Percentiles rank a stretch among this genome's conserved stretches.
These are phyloP conservation scores for Acer campestre DNA, from an alignment of 345 rosid species.

Conservation along the genomic window DNA sequence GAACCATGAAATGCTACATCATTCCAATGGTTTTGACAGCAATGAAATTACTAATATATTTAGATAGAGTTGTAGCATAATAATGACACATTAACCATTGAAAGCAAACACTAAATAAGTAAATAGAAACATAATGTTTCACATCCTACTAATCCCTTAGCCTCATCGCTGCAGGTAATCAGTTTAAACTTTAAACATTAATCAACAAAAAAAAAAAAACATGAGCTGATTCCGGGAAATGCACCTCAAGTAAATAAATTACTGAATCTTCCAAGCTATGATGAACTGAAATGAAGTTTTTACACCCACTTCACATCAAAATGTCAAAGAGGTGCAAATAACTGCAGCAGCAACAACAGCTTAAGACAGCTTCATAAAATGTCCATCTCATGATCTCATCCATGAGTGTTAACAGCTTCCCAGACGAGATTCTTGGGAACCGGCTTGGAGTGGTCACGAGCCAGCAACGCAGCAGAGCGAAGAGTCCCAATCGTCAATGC, in stretches of 20 bases:
- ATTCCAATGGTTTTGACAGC: conserved; percentile 2
- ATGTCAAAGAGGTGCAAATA: conserved; percentile 17
- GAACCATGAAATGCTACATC: conserved; percentile 13
- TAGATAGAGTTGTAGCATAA: too few species aligned
- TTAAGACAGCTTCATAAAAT: conserved; percentile 18
- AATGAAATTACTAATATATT: background rate
- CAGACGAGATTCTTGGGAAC: conserved; percentile 57
- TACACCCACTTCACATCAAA: conserved; percentile 12
- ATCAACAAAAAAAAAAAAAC: background rate
- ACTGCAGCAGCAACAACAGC: conserved; percentile 15
- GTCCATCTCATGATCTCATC: conserved; percentile 39
- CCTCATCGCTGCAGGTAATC: conserved; percentile 12
- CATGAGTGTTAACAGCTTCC: conserved; percentile 63
- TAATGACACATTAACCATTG: background rate
- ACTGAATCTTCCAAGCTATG: conserved; percentile 30
- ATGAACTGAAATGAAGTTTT: conserved; percentile 20
- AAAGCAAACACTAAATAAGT: conserved; percentile 11
- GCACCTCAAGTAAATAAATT: background rate
- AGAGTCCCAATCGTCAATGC: conserved; percentile 42
- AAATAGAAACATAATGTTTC: conserved; percentile 13
- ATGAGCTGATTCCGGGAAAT: conserved; percentile 10
- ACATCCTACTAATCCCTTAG: conserved; percentile 20
- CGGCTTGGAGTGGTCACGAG: conserved; percentile 42
- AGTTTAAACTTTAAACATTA: conserved; percentile 6
- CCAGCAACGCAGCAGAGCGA: conserved; percentile 52